Percentiles rank a stretch among this genome's conserved stretches.
These are phyloP conservation scores for Ensete glaucum DNA, from an alignment of 176 grass and related monocot genomes.

Conservation along the genomic window DNA sequence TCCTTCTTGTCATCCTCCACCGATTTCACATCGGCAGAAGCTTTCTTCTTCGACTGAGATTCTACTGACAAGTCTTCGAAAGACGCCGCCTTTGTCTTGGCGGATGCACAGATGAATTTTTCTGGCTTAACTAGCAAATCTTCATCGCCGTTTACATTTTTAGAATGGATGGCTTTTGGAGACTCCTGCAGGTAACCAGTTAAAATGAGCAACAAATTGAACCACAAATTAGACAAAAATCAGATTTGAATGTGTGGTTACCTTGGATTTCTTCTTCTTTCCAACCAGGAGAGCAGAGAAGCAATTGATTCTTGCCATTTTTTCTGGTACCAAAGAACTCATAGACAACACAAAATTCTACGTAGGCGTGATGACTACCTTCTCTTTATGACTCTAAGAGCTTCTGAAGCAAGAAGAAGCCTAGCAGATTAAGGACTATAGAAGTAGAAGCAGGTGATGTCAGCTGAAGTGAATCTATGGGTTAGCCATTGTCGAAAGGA, in stretches of 20 bases:
- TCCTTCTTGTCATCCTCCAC: background rate
- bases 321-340: background rate
- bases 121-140: slow-evolving; percentile 56
- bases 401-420: background rate
- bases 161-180: slow-evolving; percentile 25
- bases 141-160: slow-evolving; percentile 28
- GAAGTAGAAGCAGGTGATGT: background rate
- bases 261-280: slow-evolving; percentile 49
- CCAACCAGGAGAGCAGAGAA: slow-evolving; percentile 46
- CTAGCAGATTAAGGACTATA: background rate
- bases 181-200: slow-evolving; percentile 27
- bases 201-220: background rate
- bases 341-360: background rate
- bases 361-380: background rate
- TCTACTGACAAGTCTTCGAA: background rate
- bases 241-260: slow-evolving; percentile 7
- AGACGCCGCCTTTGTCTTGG: background rate
- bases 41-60: background rate
- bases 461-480: background rate
- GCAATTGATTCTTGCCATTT: slow-evolving; percentile 56
- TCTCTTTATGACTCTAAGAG: background rate
- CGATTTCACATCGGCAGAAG: background rate
- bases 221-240: background rate
- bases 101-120: slow-evolving; percentile 32
- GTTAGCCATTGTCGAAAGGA: slow-evolving; percentile 77